Percentiles rank a stretch among this genome's conserved stretches.
Evolutionary conservation across 345 rosid species (phyloP).

Genomic region (Hevea brasiliensis): DNA sequence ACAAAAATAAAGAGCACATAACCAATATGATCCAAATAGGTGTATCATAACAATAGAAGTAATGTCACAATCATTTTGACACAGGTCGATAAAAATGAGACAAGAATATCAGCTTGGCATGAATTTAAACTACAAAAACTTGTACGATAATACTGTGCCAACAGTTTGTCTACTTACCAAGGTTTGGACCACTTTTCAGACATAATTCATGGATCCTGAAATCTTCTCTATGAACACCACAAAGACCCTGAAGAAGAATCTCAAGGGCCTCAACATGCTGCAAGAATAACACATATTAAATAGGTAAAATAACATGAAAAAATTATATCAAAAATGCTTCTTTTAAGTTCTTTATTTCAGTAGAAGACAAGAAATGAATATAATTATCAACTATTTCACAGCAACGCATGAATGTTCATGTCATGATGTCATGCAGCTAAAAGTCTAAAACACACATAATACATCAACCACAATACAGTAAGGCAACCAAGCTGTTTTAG

Average conservation of each 20-base stretch:
- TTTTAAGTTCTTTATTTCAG: not conserved
- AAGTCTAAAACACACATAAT: not conserved
- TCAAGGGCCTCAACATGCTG: constrained; percentile 99
- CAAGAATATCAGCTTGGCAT: not conserved
- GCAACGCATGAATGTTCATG: not conserved
- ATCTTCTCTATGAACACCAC: constrained; percentile 88
- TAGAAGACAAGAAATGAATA: not conserved
- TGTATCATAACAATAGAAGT: not conserved
- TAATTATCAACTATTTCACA: not conserved
- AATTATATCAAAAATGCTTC: not conserved
- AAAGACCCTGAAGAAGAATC: constrained; percentile 96
- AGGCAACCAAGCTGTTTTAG: not conserved
- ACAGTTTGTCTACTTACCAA: constrained; percentile 43
- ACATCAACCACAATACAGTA: not conserved
- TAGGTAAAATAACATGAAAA: not conserved
- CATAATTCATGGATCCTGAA: constrained; percentile 86
- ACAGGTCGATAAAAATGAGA: not conserved
- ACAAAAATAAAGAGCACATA: not conserved
- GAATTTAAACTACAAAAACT: not conserved
- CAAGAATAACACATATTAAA: not conserved
- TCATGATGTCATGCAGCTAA: not conserved
- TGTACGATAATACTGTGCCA: not conserved
- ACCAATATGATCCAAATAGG: not conserved
- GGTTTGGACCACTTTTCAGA: constrained; percentile 73
- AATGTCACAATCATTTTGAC: not conserved